Conservation (phyloP, 306 rosid genomes). For the Lithocarpus polystachyus region DNA sequence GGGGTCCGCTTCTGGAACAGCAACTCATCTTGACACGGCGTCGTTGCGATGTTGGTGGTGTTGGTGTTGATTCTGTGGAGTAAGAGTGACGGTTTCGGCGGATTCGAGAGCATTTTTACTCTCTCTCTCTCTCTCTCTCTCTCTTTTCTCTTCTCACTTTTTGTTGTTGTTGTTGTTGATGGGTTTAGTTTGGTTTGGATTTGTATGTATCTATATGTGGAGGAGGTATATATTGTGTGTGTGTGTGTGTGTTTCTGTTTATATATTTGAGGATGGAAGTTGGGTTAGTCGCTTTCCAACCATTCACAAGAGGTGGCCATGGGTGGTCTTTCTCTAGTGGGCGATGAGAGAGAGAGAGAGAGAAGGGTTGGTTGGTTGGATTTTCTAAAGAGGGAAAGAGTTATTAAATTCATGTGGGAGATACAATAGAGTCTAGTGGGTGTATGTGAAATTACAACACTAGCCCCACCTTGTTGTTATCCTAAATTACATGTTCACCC, state of each 20-base stretch:
- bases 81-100: slow-evolving; percentile 47
- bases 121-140: background rate
- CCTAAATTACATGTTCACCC: background rate
- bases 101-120: slow-evolving; percentile 43
- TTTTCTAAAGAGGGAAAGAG: slow-evolving; percentile 15
- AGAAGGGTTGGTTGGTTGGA: slow-evolving; percentile 16
- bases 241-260: background rate
- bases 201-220: background rate
- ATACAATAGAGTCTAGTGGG: slow-evolving; percentile 38
- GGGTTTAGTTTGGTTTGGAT: too few relatives aligned
- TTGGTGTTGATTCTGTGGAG: slow-evolving; percentile 48
- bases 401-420: slow-evolving; percentile 34
- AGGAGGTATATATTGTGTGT: background rate
- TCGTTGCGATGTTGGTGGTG: slow-evolving; percentile 6
- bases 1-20: background rate
- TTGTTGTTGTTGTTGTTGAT: too few relatives aligned
- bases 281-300: slow-evolving; percentile 22
- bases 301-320: background rate
- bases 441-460: slow-evolving; percentile 18
- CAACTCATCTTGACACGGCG: slow-evolving; percentile 7
- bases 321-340: slow-evolving; percentile 13
- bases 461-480: background rate
- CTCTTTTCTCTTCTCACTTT: background rate
- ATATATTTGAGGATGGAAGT: background rate
- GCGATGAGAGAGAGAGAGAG: slow-evolving; percentile 2